These are phyloP conservation scores for Populus trichocarpa DNA, from an alignment of 441 rosid genomes.

Conservation along the genomic window DNA sequence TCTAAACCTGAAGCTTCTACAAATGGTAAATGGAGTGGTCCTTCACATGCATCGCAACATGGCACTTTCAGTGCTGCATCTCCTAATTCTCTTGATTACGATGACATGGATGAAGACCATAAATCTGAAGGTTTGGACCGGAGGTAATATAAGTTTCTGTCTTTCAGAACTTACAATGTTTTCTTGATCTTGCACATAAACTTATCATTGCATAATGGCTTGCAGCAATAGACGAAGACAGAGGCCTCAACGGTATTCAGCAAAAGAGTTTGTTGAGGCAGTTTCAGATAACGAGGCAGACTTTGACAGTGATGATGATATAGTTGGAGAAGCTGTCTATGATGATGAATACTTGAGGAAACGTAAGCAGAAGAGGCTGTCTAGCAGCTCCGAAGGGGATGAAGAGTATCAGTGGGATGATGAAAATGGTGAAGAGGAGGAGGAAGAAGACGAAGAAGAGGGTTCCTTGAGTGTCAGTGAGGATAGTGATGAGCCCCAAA, in stretches of 20 bases:
- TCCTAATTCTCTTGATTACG: conserved; percentile 61
- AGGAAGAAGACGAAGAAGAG: conserved; percentile 83
- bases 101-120: conserved; percentile 52
- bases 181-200: conserved; percentile 3
- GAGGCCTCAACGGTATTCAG: conserved; percentile 87
- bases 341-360: conserved; percentile 91
- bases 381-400: conserved; percentile 96
- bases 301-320: conserved; percentile 91
- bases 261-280: conserved; percentile 75
- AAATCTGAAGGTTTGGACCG: conserved; percentile 60
- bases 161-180: conserved; percentile 4
- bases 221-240: conserved; percentile 76
- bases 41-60: conserved; percentile 43
- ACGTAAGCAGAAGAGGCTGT: conserved; percentile 66
- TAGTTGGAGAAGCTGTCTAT: conserved; percentile 94
- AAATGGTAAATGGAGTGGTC: conserved; percentile 67
- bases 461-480: conserved; percentile 74
- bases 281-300: conserved; percentile 90
- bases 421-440: conserved; percentile 72
- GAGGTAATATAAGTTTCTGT: conserved; percentile 41
- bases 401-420: conserved; percentile 92
- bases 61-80: conserved; percentile 45
- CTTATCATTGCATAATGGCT: conserved; percentile 17
- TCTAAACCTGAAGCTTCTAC: conserved; percentile 56
- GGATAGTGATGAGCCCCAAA: conserved; percentile 74